phyloP scores from a whole-genome alignment of 116 monocot genomes.

The Posidonia oceanica region DNA sequence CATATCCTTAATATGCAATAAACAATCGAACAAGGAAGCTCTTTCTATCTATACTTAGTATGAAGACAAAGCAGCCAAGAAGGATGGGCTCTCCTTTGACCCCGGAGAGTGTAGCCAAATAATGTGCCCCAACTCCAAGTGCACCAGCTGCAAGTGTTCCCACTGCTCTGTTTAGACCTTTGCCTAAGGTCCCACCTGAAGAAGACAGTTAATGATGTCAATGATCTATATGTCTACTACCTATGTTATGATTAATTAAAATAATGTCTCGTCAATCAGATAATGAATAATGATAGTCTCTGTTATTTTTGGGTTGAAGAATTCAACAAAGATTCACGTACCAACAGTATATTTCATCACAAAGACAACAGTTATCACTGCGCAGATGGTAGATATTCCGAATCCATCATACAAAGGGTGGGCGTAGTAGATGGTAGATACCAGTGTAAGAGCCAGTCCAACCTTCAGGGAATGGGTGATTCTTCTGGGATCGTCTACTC shows the following conservation, averaged over 20 bases:
- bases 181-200: background rate
- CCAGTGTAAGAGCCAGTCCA: slow-evolving; percentile 29
- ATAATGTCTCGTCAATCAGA: too few relatives aligned
- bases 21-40: too few relatives aligned
- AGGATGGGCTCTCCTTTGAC: slow-evolving; percentile 30
- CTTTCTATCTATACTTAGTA: background rate
- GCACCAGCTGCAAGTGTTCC: slow-evolving; percentile 24
- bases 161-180: slow-evolving; percentile 31
- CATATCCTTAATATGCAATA: too few relatives aligned
- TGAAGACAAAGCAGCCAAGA: slow-evolving; percentile 23
- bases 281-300: too few relatives aligned
- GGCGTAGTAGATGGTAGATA: slow-evolving; percentile 37
- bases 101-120: slow-evolving; percentile 16
- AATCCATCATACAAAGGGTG: slow-evolving; percentile 25
- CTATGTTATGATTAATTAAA: too few relatives aligned
- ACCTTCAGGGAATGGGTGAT: slow-evolving; percentile 27
- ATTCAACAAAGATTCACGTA: background rate
- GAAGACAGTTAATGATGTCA: too few relatives aligned
- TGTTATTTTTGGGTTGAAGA: too few relatives aligned
- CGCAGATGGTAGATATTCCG: slow-evolving; percentile 31
- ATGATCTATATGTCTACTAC: too few relatives aligned
- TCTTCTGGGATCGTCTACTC: slow-evolving; percentile 28
- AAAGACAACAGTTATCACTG: slow-evolving; percentile 34
- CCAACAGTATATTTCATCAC: slow-evolving; percentile 39
- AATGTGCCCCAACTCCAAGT: slow-evolving; percentile 21